phyloP scores from a whole-genome alignment of 345 rosid species.

The Citrus reticulata region DNA sequence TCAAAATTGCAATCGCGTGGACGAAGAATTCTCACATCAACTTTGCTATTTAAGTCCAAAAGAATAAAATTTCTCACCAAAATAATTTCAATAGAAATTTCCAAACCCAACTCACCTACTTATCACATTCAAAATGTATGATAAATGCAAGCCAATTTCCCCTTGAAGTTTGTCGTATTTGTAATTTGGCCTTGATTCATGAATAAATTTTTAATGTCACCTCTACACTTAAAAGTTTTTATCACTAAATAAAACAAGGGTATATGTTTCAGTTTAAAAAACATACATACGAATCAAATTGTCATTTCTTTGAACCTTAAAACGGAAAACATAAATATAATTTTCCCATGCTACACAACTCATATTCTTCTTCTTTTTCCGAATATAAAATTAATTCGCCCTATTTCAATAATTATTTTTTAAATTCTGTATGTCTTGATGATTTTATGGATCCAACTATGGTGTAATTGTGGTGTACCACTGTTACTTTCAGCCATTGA shows the following conservation, averaged over 20 bases:
- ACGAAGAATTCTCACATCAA: neutral
- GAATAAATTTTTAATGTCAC: neutral
- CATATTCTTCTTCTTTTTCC: too few species aligned
- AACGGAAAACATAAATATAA: too few species aligned
- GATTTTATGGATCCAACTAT: too few species aligned
- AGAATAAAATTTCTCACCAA: neutral
- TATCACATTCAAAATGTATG: neutral
- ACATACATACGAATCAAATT: too few species aligned
- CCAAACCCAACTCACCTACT: neutral
- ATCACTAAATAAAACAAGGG: neutral
- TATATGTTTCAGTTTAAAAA: too few species aligned
- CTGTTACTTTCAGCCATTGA: accelerated
- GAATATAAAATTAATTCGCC: too few species aligned
- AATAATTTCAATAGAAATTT: neutral
- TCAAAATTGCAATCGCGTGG: neutral
- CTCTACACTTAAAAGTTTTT: neutral
- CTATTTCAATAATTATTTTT: too few species aligned
- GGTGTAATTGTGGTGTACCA: too few species aligned
- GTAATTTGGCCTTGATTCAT: neutral
- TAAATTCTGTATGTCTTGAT: accelerated
- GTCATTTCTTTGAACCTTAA: too few species aligned
- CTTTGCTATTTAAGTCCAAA: neutral
- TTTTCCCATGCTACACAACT: too few species aligned
- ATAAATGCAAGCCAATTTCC: neutral
- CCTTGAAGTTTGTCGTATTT: neutral